These are phyloP conservation scores for Plantago coronopus DNA, from an alignment of 305 asterid species.

Conservation along the genomic window DNA sequence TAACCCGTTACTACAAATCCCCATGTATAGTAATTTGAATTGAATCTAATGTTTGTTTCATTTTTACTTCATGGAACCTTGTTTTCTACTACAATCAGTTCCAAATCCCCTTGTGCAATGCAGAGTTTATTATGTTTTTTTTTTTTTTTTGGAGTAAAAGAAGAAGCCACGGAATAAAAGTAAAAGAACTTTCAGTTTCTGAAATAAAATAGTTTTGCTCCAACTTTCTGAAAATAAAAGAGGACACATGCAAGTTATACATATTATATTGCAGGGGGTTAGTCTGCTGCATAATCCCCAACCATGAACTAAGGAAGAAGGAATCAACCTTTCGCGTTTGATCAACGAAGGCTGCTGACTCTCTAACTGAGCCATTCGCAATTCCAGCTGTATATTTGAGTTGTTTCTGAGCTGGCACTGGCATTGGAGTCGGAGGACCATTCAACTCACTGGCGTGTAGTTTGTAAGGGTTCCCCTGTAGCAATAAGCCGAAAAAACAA, in stretches of 20 bases:
- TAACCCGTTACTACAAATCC: too few relatives aligned
- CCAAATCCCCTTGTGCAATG: too few relatives aligned
- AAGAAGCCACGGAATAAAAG: too few relatives aligned
- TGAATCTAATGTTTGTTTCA: too few relatives aligned
- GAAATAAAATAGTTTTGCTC: too few relatives aligned
- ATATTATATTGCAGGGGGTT: not conserved
- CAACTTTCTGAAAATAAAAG: too few relatives aligned
- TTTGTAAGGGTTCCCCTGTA: constrained; percentile 60
- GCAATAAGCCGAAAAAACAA: constrained; percentile 17
- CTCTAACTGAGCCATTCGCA: constrained; percentile 70
- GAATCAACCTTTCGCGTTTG: constrained; percentile 74
- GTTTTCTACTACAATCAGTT: too few relatives aligned
- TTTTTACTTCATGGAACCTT: not conserved
- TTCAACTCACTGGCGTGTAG: constrained; percentile 63
- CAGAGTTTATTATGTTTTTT: too few relatives aligned
- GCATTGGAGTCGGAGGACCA: constrained; percentile 75
- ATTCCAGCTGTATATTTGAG: constrained; percentile 94
- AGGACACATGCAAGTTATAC: not conserved
- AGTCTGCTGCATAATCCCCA: not conserved
- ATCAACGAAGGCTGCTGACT: constrained; percentile 69
- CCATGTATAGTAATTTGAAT: not conserved
- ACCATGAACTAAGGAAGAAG: not conserved
- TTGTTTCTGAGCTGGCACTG: constrained; percentile 95
- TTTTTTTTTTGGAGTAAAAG: not conserved
- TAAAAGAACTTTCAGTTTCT: too few relatives aligned